Conservation (phyloP, 768 basidiomycete species). For the Mycena leptocephala region DNA sequence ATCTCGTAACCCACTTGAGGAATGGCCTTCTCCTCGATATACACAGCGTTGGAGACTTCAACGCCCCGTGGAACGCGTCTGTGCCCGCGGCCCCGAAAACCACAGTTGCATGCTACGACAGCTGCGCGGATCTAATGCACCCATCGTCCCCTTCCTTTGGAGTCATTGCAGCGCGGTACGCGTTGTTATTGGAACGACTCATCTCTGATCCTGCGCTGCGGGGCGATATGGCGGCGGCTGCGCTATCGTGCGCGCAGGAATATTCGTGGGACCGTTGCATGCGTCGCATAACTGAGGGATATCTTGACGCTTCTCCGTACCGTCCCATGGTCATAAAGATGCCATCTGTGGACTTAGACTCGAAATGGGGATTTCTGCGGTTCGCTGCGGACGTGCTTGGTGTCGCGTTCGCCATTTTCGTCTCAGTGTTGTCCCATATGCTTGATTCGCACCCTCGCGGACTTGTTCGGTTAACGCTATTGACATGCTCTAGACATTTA, state of each 20-base stretch:
- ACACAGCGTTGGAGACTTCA: background rate
- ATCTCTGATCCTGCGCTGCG: background rate
- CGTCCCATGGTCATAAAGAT: background rate
- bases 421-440: background rate
- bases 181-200: background rate
- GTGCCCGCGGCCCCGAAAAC: background rate
- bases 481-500: too few relatives aligned
- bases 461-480: background rate
- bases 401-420: background rate
- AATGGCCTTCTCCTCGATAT: slow-evolving; percentile 5
- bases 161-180: background rate
- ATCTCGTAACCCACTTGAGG: slow-evolving; percentile 33
- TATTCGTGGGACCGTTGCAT: slow-evolving; percentile 11
- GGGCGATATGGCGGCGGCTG: background rate
- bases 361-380: background rate
- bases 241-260: background rate
- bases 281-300: background rate
- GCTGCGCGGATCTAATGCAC: slow-evolving; percentile 1
- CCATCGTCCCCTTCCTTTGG: background rate
- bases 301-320: background rate
- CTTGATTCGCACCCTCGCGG: background rate
- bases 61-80: background rate
- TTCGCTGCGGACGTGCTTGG: background rate
- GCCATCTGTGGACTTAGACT: too few relatives aligned
- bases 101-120: background rate